Percentiles rank a stretch among this genome's conserved stretches.
Conservation (phyloP, 805 yeast genomes). For the Tetrapisispora taiwanensis region DNA sequence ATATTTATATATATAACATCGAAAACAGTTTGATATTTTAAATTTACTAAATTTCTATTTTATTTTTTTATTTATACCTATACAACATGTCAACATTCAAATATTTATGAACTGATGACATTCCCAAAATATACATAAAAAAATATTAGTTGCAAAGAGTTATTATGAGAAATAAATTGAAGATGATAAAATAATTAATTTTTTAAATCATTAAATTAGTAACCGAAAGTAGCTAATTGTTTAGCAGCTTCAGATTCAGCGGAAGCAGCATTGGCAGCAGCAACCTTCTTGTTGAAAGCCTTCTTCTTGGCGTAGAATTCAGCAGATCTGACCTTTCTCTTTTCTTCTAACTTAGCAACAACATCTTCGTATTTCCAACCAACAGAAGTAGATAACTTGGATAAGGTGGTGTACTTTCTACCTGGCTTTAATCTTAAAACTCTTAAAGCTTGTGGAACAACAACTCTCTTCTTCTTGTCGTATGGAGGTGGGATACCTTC, state of each 20-base stretch:
- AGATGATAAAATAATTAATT: slow-evolving; percentile 7
- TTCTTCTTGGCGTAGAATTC: slow-evolving; percentile 98
- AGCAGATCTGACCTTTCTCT: slow-evolving; percentile 97
- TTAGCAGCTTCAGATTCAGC: slow-evolving; percentile 86
- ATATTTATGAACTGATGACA: slow-evolving; percentile 1
- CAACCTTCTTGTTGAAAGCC: slow-evolving; percentile 88
- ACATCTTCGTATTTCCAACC: slow-evolving; percentile 99
- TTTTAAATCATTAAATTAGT: slow-evolving; percentile 43
- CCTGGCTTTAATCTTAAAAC: slow-evolving; percentile 98
- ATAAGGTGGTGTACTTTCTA: slow-evolving; percentile 98
- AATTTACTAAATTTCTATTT: slow-evolving; percentile 4
- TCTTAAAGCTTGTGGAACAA: slow-evolving; percentile 99
- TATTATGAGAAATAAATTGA: slow-evolving; percentile 4
- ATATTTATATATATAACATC: too few relatives aligned
- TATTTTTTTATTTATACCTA: slow-evolving; percentile 5
- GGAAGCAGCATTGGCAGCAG: slow-evolving; percentile 76
- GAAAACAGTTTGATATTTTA: neutral
- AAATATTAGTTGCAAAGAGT: slow-evolving; percentile 4
- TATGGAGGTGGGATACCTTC: slow-evolving; percentile 99
- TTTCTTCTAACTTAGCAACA: slow-evolving; percentile 95
- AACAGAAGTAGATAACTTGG: slow-evolving; percentile 90
- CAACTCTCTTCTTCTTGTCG: slow-evolving; percentile 99
- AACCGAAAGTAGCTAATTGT: slow-evolving; percentile 94
- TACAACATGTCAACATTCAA: slow-evolving; percentile 2
- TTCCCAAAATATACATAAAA: slow-evolving; percentile 1